Base-by-base conservation (phyloP, 768 basidiomycete species). In the Boletus vermiculosoides region DNA sequence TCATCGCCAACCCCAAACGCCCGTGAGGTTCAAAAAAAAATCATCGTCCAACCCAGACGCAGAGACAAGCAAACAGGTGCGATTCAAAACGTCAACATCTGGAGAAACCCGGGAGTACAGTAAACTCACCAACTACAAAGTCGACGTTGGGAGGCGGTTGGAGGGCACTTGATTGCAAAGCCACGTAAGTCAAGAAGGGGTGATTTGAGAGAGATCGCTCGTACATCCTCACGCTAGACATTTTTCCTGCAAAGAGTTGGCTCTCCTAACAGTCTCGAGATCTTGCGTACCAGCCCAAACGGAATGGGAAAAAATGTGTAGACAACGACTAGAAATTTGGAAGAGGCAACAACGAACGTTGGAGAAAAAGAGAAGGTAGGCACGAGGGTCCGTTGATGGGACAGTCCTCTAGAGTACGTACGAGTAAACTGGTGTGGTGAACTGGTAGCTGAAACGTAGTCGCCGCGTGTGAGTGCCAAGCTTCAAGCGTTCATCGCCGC, bases 131-230 rank as follows among this genome's bases (percentile, higher is more conserved):
- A 67, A 88, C 84, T 7, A 94, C 88, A 69, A 91, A 93, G 64
- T 93, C 91, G 69, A 92, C 87, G 75, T 94, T 92, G 42, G 91
- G 91, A 46, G 91, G 92, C 10, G 91, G 90, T 58, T 90, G 87
- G 60, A 94, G 79, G 41, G 85, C 90, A 69, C 91, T 93, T 60
- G 33, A 48, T 44, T 20, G 49, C 42, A 49, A n/a, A 25, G 16
- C 40, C 45, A 39, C n/a, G 57, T 63, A 15, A 66, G 58, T 37
- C 54, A 33, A 23, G 31, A 6, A 36, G 36, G 11, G 28, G 37
- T 20, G 15, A 34, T 44, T 6, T 25, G 36, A 42, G 52, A 42
- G 50, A 54, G 28, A 46, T 22, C 7, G 58, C 3, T 61, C 80
- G 66, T 57, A 81, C 79, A 80, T 76, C 69, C 74, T 75, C 48